These are phyloP conservation scores for Myriangium duriaei DNA, from an alignment of 2,329 filamentous ascomycete species.

Conservation along the genomic window DNA sequence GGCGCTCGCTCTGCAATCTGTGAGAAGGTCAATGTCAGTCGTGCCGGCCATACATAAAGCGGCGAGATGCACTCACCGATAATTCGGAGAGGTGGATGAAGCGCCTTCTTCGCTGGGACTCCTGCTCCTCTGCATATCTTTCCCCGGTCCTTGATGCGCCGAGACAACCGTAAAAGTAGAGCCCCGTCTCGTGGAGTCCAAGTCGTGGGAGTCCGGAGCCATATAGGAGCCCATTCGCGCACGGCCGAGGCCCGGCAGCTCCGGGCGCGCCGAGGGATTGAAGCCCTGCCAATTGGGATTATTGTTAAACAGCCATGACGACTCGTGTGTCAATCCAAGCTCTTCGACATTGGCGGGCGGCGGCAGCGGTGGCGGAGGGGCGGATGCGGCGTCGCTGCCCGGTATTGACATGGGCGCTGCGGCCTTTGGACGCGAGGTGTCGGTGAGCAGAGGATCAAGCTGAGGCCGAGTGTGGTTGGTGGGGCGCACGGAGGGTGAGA, in stretches of 20 bases:
- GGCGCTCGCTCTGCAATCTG: constrained; percentile 47
- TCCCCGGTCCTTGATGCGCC: constrained; percentile 13
- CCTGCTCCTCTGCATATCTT: constrained; percentile 13
- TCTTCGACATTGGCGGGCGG: constrained; percentile 46
- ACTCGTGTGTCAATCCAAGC: constrained; percentile 44
- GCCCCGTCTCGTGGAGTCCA: constrained; percentile 33
- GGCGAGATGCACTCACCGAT: constrained; percentile 27
- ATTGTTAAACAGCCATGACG: constrained; percentile 52
- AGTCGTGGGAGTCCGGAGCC: constrained; percentile 33
- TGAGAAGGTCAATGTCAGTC: constrained; percentile 6
- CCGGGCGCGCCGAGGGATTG: constrained; percentile 17
- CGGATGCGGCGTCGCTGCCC: constrained; percentile 33
- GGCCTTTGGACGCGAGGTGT: constrained; percentile 27
- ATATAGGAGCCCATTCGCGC: not conserved
- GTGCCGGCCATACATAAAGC: not conserved
- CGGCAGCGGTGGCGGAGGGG: constrained; percentile 50
- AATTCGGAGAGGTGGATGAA: constrained; percentile 24
- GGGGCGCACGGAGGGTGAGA: constrained; percentile 28
- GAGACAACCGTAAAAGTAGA: constrained; percentile 26
- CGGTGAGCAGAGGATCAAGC: too few species aligned
- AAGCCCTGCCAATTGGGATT: constrained; percentile 36
- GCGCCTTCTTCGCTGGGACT: constrained; percentile 20
- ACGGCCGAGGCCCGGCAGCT: not conserved
- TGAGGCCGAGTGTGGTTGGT: constrained; percentile 23
- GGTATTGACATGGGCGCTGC: constrained; percentile 52